Percentiles rank a stretch among this genome's conserved stretches.
phyloP scores from a whole-genome alignment of 768 basidiomycete species.

The Rubroboletus satanas region DNA sequence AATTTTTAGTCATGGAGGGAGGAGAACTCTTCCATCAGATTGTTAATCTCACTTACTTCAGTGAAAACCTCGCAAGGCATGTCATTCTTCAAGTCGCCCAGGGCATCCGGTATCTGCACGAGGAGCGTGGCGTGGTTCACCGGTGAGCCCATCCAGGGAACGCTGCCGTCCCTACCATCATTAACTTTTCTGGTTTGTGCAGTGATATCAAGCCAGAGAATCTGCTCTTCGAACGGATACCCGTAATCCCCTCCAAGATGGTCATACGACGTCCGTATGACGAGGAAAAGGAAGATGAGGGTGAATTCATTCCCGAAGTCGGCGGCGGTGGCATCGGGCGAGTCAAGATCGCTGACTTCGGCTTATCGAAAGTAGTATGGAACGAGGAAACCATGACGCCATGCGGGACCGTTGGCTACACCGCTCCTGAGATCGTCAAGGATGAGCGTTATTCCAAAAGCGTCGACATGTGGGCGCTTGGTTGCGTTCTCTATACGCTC shows the following conservation, averaged over 20 bases:
- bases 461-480: constrained; percentile 99
- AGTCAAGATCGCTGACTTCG: constrained; percentile 99
- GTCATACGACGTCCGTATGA: constrained; percentile 83
- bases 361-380: constrained; percentile 96
- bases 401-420: constrained; percentile 99
- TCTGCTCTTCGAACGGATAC: constrained; percentile 88
- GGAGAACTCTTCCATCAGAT: constrained; percentile 99
- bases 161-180: neutral
- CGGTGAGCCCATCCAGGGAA: constrained; percentile 41
- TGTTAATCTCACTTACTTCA: constrained; percentile 98
- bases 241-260: constrained; percentile 80
- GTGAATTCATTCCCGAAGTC: constrained; percentile 86
- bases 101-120: constrained; percentile 93
- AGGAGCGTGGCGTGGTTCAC: constrained; percentile 96
- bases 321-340: constrained; percentile 97
- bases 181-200: neutral
- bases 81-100: constrained; percentile 95
- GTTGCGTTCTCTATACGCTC: constrained; percentile 97
- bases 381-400: constrained; percentile 99
- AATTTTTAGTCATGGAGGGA: constrained; percentile 81
- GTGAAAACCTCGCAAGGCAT: constrained; percentile 93
- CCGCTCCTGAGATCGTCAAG: constrained; percentile 98
- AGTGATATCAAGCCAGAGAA: constrained; percentile 99
- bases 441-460: constrained; percentile 95
- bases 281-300: constrained; percentile 98